Evolutionary conservation across 2,329 filamentous ascomycete species (phyloP).

Genomic region (Epichloe uncinata): DNA sequence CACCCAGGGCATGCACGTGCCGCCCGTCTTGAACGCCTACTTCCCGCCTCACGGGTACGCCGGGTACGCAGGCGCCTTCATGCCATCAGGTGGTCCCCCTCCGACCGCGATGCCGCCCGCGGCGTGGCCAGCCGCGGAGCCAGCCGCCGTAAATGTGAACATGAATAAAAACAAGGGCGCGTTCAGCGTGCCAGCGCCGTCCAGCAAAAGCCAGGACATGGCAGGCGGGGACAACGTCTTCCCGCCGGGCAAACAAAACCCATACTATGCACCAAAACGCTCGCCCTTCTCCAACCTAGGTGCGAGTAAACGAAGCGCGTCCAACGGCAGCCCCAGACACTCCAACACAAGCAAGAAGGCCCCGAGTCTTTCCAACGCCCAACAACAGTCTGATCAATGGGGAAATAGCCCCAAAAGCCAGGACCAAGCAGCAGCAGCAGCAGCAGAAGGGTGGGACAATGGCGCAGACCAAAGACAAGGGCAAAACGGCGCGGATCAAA

Average conservation of each 20-base stretch:
- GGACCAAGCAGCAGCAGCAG: background rate
- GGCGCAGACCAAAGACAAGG: background rate
- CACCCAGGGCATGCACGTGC: conserved; percentile 17
- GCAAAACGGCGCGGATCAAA: background rate
- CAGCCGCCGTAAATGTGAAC: background rate
- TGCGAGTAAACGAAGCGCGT: conserved; percentile 1
- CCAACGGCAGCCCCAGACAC: background rate
- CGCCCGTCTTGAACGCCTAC: conserved; percentile 12
- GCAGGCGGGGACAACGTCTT: conserved; percentile 18
- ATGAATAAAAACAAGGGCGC: conserved; percentile 5
- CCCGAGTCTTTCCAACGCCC: background rate
- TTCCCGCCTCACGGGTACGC: conserved; percentile 10
- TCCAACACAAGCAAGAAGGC: conserved; percentile 3
- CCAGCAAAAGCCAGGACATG: conserved; percentile 12
- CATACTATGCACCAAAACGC: conserved; percentile 15
- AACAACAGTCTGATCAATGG: background rate
- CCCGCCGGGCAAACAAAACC: conserved; percentile 13
- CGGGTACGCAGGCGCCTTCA: conserved; percentile 6
- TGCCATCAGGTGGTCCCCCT: background rate
- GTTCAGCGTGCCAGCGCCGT: conserved; percentile 7
- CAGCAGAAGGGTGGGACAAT: background rate
- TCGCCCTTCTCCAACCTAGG: conserved; percentile 12
- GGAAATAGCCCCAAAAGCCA: background rate
- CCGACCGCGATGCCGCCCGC: background rate
- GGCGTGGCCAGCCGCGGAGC: background rate